Percentiles rank a stretch among this genome's conserved stretches.
phyloP scores from a whole-genome alignment of 371 early-diverging fungal species.

The Syncephalastrum contaminatum region DNA sequence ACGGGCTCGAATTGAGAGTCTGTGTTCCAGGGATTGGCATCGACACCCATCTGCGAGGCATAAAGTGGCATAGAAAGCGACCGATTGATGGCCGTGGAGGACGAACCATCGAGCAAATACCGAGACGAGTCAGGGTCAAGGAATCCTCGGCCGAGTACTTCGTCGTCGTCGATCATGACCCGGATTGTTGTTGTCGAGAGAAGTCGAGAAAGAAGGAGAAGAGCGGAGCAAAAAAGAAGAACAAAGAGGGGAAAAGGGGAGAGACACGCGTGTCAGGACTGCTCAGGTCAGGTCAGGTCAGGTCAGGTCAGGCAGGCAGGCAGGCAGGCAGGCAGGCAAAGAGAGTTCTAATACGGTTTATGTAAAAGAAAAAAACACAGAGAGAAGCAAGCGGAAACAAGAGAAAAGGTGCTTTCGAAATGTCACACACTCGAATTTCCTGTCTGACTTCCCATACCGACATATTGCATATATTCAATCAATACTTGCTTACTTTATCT shows the following conservation, averaged over 20 bases:
- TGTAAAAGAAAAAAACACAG: not conserved
- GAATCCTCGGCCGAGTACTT: slow-evolving; percentile 19
- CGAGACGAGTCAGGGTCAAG: slow-evolving; percentile 18
- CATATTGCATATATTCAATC: too few species aligned
- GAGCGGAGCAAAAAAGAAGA: slow-evolving; percentile 9
- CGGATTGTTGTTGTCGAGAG: not conserved
- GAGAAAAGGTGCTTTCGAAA: not conserved
- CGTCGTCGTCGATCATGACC: slow-evolving; percentile 21
- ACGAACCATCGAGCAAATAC: slow-evolving; percentile 11
- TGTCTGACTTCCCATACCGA: not conserved
- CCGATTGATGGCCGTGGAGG: slow-evolving; percentile 18
- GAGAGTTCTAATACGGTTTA: not conserved
- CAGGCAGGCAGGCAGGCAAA: too few species aligned
- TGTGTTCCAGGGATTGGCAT: slow-evolving; percentile 22
- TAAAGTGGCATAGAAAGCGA: slow-evolving; percentile 17
- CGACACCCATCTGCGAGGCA: slow-evolving; percentile 12
- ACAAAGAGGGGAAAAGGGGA: not conserved
- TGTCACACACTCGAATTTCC: not conserved
- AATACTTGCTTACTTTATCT: too few species aligned
- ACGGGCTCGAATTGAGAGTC: slow-evolving; percentile 17
- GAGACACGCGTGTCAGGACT: too few species aligned
- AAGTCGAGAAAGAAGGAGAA: slow-evolving; percentile 1
- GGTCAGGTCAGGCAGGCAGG: too few species aligned
- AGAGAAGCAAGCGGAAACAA: slow-evolving; percentile 1
- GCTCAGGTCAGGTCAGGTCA: too few species aligned